phyloP scores from a whole-genome alignment of 345 rosid genomes.

The Brassica incana region DNA sequence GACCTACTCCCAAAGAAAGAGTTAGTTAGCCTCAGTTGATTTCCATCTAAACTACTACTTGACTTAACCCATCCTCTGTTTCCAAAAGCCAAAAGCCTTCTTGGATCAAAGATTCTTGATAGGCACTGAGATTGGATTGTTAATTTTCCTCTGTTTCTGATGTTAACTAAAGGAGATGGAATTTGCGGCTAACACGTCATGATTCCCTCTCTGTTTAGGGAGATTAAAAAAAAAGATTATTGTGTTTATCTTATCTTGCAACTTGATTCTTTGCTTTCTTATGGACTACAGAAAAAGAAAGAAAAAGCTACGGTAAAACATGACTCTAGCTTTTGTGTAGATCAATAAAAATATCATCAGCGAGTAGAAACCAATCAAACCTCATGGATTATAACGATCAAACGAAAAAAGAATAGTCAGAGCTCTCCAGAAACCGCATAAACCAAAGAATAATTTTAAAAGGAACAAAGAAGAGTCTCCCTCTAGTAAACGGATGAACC shows the following conservation, averaged over 20 bases:
- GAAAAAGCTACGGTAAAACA: constrained; percentile 23
- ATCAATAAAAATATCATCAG: neutral
- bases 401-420: neutral
- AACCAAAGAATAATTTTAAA: constrained; percentile 9
- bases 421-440: constrained; percentile 23
- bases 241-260: constrained; percentile 26
- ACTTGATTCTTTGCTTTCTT: constrained; percentile 27
- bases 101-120: neutral
- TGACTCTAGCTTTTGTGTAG: constrained; percentile 25
- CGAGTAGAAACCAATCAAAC: constrained; percentile 34
- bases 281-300: neutral
- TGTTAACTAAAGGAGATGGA: constrained; percentile 19
- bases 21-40: constrained; percentile 40
- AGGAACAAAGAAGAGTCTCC: neutral
- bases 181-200: constrained; percentile 13
- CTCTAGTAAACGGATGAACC: too few relatives aligned
- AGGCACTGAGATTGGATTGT: constrained; percentile 8
- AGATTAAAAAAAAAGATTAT: constrained; percentile 17
- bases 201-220: neutral
- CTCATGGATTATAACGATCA: neutral
- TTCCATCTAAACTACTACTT: constrained; percentile 17
- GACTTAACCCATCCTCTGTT: constrained; percentile 20
- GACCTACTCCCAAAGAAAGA: constrained; percentile 32
- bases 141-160: constrained; percentile 11
- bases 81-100: constrained; percentile 2